Percentiles rank a stretch among this genome's conserved stretches.
These are phyloP conservation scores for Mortierella antarctica DNA, from an alignment of 192 early-diverging fungal genomes.

Conservation along the genomic window DNA sequence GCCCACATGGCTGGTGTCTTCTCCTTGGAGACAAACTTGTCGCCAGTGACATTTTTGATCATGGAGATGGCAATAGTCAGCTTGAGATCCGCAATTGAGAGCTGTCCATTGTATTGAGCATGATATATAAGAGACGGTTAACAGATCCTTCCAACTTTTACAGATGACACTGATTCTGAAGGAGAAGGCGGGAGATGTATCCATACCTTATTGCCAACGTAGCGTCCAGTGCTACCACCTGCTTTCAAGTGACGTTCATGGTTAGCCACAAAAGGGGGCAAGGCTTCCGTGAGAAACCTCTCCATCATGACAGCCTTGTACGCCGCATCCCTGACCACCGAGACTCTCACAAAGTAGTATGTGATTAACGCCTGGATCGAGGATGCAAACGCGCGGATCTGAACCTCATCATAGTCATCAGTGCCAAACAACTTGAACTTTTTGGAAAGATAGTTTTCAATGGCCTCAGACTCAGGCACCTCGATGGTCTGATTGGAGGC, in stretches of 20 bases:
- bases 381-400: slow-evolving; percentile 18
- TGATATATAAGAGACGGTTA: neutral
- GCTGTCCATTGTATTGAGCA: neutral
- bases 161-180: neutral
- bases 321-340: slow-evolving; percentile 6
- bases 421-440: slow-evolving; percentile 20
- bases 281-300: slow-evolving; percentile 9
- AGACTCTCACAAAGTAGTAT: slow-evolving; percentile 21
- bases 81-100: slow-evolving; percentile 29
- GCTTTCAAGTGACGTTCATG: slow-evolving; percentile 30
- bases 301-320: slow-evolving; percentile 23
- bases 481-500: slow-evolving; percentile 14
- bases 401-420: slow-evolving; percentile 33
- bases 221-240: slow-evolving; percentile 24
- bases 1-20: slow-evolving; percentile 28
- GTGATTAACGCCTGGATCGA: slow-evolving; percentile 7
- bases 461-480: slow-evolving; percentile 26
- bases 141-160: neutral
- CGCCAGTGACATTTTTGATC: slow-evolving; percentile 4
- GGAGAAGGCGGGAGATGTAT: neutral
- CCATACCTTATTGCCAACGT: slow-evolving; percentile 32
- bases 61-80: slow-evolving; percentile 4
- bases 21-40: slow-evolving; percentile 20
- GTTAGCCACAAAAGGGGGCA: slow-evolving; percentile 10
- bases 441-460: slow-evolving; percentile 24